Evolutionary conservation across 2,329 filamentous ascomycete genomes (phyloP).

Genomic region (Trichoderma gracile): DNA sequence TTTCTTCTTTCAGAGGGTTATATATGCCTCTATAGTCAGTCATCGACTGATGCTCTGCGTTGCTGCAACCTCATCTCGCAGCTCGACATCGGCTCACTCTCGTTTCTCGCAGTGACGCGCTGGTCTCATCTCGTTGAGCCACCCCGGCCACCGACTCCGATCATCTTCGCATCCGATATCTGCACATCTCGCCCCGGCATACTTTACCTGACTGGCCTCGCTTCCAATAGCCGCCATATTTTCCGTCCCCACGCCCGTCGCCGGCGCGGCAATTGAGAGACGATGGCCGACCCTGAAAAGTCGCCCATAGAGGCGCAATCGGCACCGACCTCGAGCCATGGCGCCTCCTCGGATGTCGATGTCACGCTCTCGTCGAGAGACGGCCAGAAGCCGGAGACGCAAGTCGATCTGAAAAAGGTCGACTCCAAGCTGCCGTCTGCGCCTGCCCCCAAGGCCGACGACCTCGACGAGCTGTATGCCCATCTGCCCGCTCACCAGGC

Average conservation of each 20-base stretch:
- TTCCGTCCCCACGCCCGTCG: slow-evolving; percentile 3
- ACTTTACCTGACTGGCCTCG: not conserved
- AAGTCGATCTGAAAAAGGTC: slow-evolving; percentile 16
- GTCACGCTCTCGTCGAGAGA: slow-evolving; percentile 9
- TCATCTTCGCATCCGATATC: not conserved
- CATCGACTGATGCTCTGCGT: not conserved
- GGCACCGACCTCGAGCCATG: slow-evolving; percentile 18
- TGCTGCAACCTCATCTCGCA: not conserved
- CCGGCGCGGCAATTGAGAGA: slow-evolving; percentile 18
- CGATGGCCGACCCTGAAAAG: slow-evolving; percentile 23
- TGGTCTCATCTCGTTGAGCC: slow-evolving; percentile 8
- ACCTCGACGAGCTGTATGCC: slow-evolving; percentile 55
- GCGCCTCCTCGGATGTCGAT: slow-evolving; percentile 22
- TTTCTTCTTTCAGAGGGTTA: not conserved
- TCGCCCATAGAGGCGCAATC: slow-evolving; percentile 6
- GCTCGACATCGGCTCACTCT: not conserved
- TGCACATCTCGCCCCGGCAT: slow-evolving; percentile 5
- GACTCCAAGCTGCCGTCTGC: slow-evolving; percentile 21
- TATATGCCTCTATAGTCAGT: not conserved
- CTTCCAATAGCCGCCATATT: not conserved
- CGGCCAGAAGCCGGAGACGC: slow-evolving; percentile 1
- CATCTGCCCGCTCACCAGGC: slow-evolving; percentile 68
- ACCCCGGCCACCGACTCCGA: not conserved
- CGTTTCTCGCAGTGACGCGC: slow-evolving; percentile 7
- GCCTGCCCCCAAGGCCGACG: slow-evolving; percentile 34